These are phyloP conservation scores for Russula lepida DNA, from an alignment of 768 basidiomycete genomes.

Conservation along the genomic window DNA sequence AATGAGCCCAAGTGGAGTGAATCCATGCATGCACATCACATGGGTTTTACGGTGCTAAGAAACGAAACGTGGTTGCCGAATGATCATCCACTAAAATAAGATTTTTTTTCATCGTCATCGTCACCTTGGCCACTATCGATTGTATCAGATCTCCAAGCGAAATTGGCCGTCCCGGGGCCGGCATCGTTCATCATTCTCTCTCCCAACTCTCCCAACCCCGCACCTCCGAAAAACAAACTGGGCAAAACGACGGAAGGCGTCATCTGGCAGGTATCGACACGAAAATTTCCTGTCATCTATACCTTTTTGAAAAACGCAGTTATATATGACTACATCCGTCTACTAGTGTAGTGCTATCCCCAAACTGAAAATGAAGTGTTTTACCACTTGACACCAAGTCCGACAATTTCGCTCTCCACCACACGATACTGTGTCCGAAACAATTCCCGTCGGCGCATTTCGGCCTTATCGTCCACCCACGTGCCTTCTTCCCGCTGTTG, in stretches of 20 bases:
- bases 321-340: background rate
- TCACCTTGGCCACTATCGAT: slow-evolving; percentile 10
- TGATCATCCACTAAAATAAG: background rate
- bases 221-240: background rate
- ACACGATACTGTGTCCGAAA: slow-evolving; percentile 79
- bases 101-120: too few species aligned
- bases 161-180: too few species aligned
- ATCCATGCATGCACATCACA: too few species aligned
- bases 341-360: background rate
- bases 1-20: background rate
- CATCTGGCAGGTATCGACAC: too few species aligned
- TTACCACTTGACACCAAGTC: slow-evolving; percentile 28
- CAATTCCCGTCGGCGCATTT: slow-evolving; percentile 33
- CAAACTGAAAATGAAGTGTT: background rate
- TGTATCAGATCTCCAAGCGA: background rate
- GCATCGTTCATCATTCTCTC: background rate
- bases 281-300: too few species aligned
- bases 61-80: background rate
- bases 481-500: background rate
- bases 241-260: background rate
- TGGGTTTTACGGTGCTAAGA: background rate
- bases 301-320: too few species aligned
- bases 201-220: background rate
- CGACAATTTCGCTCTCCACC: slow-evolving; percentile 78
- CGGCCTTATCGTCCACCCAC: slow-evolving; percentile 36